A percentile compares a stretch with the other conserved stretches of the same genome.
Conservation (phyloP, 2,329 filamentous ascomycete genomes). For the Diaporthe citriasiana region DNA sequence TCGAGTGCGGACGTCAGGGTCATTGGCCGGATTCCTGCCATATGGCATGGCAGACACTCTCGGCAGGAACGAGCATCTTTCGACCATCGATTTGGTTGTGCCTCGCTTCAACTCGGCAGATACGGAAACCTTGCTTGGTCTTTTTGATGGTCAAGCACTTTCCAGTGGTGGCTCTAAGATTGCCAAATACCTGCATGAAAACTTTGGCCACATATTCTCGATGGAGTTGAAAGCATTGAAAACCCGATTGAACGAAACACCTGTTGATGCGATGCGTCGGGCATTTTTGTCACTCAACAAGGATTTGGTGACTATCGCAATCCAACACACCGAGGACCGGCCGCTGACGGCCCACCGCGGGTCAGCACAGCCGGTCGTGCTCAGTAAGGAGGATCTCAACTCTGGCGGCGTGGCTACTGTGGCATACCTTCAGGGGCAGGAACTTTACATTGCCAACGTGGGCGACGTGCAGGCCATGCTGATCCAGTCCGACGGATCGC, state of each 20-base stretch:
- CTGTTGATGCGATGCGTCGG: conserved; percentile 85
- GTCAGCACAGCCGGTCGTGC: conserved; percentile 78
- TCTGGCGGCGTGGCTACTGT: conserved; percentile 95
- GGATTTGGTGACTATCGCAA: conserved; percentile 88
- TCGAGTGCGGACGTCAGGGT: conserved; percentile 97
- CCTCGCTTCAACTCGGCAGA: conserved; percentile 92
- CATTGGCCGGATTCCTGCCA: conserved; percentile 87
- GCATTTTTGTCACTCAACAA: conserved; percentile 94
- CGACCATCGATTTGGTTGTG: conserved; percentile 94
- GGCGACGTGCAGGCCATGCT: conserved; percentile 97
- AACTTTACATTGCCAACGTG: conserved; percentile 94
- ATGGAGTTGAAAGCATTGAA: conserved; percentile 84
- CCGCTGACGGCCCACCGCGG: conserved; percentile 76
- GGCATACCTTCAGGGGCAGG: conserved; percentile 88
- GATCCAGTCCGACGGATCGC: conserved; percentile 87
- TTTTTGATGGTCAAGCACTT: conserved; percentile 95
- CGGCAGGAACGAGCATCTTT: conserved; percentile 93
- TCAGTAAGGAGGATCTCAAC: conserved; percentile 89
- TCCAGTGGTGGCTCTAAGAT: conserved; percentile 94
- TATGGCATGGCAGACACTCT: conserved; percentile 99
- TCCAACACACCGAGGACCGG: conserved; percentile 83
- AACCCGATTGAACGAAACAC: conserved; percentile 76
- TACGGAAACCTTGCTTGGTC: conserved; percentile 89
- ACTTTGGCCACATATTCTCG: conserved; percentile 88
- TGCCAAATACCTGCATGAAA: conserved; percentile 96